Evolutionary conservation across 2,329 filamentous ascomycete genomes (phyloP).

Genomic region (Paecilomyces variotii): DNA sequence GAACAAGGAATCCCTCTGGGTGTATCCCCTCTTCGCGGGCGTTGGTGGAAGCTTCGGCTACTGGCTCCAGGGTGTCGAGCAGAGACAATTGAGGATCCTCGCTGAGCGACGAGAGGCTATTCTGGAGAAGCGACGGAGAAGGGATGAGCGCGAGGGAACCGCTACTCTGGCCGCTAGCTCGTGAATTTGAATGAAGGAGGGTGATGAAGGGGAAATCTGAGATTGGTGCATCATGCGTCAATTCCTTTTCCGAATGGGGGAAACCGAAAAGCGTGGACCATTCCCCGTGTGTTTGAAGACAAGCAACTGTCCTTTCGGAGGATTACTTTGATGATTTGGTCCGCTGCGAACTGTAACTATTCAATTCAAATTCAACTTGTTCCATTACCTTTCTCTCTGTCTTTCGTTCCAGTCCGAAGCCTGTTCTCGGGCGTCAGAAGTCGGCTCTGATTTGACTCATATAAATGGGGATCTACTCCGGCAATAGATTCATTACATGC

Average conservation of each 20-base stretch:
- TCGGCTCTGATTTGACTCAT: neutral
- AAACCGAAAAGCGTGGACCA: neutral
- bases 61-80: constrained; percentile 88
- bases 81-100: constrained; percentile 69
- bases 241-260: neutral
- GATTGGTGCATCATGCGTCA: neutral
- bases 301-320: neutral
- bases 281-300: neutral
- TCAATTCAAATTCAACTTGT: neutral
- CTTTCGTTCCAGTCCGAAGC: neutral
- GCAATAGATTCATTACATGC: neutral
- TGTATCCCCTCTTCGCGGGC: constrained; percentile 80
- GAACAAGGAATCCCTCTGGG: constrained; percentile 75
- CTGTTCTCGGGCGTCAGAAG: neutral
- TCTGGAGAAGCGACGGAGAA: constrained; percentile 81
- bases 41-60: constrained; percentile 90
- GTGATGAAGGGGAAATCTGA: neutral
- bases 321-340: constrained; percentile 4
- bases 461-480: neutral
- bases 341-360: neutral
- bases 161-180: constrained; percentile 27
- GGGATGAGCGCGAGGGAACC: constrained; percentile 54
- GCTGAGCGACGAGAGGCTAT: constrained; percentile 70
- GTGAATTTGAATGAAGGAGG: constrained; percentile 14
- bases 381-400: neutral